Evolutionary conservation across 2,329 filamentous ascomycete species (phyloP), one percentile per base, ranked within the genome.

Genomic region (Parafenestella ontariensis): DNA sequence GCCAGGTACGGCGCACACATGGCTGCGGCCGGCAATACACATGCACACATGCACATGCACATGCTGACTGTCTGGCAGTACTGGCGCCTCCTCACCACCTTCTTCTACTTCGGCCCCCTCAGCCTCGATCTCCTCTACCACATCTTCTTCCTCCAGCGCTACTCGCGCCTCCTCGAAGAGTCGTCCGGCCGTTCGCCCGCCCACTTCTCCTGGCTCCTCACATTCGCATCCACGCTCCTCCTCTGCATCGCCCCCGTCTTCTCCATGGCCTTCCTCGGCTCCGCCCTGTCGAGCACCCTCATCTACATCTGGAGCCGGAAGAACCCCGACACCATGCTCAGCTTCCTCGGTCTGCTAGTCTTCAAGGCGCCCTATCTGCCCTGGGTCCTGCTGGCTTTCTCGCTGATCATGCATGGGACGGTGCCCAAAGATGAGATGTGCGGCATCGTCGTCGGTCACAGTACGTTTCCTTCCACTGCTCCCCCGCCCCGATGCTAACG

Each of bases 231-330:
- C 74, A 84, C 86, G 2, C 89, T 89, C 52, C 86, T 99, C 17
- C 85, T 98, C 50, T 79, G 87, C 39, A 82, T 98, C 36, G 95
- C 93, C 40, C 93, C 94, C 1, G 82, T 97, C 58, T 89, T 96
- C 45, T 92, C 89, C 23, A 92, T 98, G 81, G 91, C 91, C 0
- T 99, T 97, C 76, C 85, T 99, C 10, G 95, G 95, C n/a, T 91
- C 93, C 37, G 91, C 94, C 1, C 84, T 99, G 13, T 96, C 91
- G 3, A 96, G 92, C 45, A 96, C 91, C 5, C 82, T 99, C 57
- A 94, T 98, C 52, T 99, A 99, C 76, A 97, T 99, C 69, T 99
- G 95, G 95, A 95, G 92, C 59, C 86, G 95, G 48, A 88, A 94
- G 52, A 98, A 99, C 73, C 94, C 95, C 0, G 91, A 97, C 60